Evolutionary conservation across 148 eudicot species (phyloP).

Genomic region (Heliosperma pusillum): DNA sequence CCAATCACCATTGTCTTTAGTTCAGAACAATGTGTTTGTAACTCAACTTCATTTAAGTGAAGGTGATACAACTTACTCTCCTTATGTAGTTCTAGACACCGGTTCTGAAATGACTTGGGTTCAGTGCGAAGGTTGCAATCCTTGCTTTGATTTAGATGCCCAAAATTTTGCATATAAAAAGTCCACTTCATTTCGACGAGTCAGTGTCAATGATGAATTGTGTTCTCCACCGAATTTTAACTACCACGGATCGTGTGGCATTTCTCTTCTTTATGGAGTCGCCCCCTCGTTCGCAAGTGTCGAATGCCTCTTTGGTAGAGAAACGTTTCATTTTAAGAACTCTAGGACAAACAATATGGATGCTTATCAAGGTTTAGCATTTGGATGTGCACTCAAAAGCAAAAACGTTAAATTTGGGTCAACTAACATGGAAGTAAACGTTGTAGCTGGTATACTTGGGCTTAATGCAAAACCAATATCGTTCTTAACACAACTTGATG

Average conservation of each 20-base stretch:
- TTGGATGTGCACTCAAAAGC: conserved; percentile 12
- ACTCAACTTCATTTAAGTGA: neutral
- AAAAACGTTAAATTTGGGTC: neutral
- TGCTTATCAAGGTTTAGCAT: neutral
- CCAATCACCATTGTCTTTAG: neutral
- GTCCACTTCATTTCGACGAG: neutral
- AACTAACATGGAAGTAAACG: neutral
- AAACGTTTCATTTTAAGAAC: conserved; percentile 1
- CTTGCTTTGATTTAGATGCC: conserved; percentile 1
- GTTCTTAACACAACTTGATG: conserved; percentile 12
- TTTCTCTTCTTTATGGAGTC: neutral
- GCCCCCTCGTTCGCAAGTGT: no score
- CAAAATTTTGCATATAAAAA: neutral
- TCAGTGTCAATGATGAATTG: neutral
- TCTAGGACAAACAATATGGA: neutral
- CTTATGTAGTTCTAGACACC: conserved; percentile 11
- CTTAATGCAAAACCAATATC: neutral
- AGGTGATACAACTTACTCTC: neutral
- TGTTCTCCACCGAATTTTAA: neutral
- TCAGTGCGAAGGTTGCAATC: conserved; percentile 17
- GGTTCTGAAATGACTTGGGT: conserved; percentile 16
- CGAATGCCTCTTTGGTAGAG: conserved; percentile 5
- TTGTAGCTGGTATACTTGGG: conserved; percentile 8
- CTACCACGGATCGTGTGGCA: conserved; percentile 1
- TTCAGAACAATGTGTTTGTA: neutral